Evolutionary conservation across 768 basidiomycete genomes (phyloP), one percentile per base, ranked within the genome.

Genomic region (Suillus americanus): DNA sequence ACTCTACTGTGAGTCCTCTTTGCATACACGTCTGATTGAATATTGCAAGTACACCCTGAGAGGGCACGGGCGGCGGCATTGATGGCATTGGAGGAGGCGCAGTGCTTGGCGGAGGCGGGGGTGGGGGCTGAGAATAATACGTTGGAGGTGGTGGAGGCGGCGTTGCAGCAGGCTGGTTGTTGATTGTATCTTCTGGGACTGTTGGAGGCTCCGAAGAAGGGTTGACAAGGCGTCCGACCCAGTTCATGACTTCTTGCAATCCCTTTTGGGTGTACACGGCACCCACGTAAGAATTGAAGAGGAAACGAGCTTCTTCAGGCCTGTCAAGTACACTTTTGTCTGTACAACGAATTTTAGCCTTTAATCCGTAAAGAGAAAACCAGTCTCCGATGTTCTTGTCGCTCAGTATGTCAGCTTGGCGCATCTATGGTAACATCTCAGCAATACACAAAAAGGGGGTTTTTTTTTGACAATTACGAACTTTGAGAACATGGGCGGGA

Each of bases 231-330:
- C 78, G 78, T 56, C 83, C 83, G 38, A 90, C 82, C 89, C 89
- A 91, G 28, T 74, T 69, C 69, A 86, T 80, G 57, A 90, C 79
- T 8, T 73, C 70, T 5, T 69, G 51, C 41, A 84, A 70, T 25
- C 89, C 89, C 62, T 79, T 82, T 60, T 85, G 83, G n/a, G 82
- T 77, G 72, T 84, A 88, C 14, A 89, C 73, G n/a, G 88, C 90
- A 10, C 88, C 90, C 14, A 90, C 78, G 66, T 89, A 90, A 23
- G 84, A 83, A 68, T 83, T 70, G 66, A 89, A 89, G 57, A 87
- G 82, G 51, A 73, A 75, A 33, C 79, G 79, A 62, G 85, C 82
- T 74, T 87, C 87, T 37, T 76, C 67, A 3, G 82, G 76, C 1
- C 74, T 68, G n/a, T 76, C 75, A 40, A 85, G 71, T 20, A 70